These are phyloP conservation scores for Arthrinium puccinioides DNA, from an alignment of 2,329 filamentous ascomycete genomes.

Conservation along the genomic window DNA sequence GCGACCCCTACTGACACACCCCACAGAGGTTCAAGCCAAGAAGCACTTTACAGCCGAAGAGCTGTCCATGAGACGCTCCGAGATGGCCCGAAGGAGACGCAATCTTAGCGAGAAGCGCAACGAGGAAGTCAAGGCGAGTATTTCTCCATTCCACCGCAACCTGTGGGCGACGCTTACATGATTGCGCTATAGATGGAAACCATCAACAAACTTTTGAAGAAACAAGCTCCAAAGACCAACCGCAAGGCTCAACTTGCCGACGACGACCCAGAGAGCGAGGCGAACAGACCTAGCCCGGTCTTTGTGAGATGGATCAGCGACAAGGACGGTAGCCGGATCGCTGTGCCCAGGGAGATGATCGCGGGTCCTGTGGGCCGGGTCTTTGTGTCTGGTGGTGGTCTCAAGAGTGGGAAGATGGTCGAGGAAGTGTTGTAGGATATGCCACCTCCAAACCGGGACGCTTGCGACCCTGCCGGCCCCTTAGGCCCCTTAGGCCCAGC, in stretches of 20 bases:
- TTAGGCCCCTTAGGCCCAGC: no score
- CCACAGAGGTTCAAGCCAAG: conserved; percentile 56
- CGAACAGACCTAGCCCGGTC: conserved; percentile 46
- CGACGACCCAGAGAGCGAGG: conserved; percentile 38
- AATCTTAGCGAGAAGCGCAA: conserved; percentile 60
- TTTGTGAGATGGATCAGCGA: conserved; percentile 67
- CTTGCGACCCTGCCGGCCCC: no score
- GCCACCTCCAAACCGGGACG: no score
- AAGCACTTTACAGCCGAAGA: conserved; percentile 56
- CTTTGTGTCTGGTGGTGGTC: conserved; percentile 34
- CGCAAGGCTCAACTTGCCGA: conserved; percentile 42
- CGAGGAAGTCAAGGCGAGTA: conserved; percentile 53
- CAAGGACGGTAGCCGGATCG: conserved; percentile 54
- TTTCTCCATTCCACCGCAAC: not conserved
- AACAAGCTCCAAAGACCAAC: conserved; percentile 71
- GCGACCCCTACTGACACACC: no score
- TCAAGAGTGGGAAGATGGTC: conserved; percentile 41
- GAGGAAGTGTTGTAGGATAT: conserved; percentile 44
- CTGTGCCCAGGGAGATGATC: conserved; percentile 62
- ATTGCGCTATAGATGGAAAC: conserved; percentile 63
- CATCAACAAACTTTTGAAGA: conserved; percentile 83
- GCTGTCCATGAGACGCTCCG: conserved; percentile 52
- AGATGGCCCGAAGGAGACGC: conserved; percentile 54
- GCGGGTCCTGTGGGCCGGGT: conserved; percentile 53
- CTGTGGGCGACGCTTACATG: no score